A percentile compares a stretch with the other conserved stretches of the same genome.
Evolutionary conservation across 192 early-diverging fungal species (phyloP).

Genomic region (Backusella luteola): DNA sequence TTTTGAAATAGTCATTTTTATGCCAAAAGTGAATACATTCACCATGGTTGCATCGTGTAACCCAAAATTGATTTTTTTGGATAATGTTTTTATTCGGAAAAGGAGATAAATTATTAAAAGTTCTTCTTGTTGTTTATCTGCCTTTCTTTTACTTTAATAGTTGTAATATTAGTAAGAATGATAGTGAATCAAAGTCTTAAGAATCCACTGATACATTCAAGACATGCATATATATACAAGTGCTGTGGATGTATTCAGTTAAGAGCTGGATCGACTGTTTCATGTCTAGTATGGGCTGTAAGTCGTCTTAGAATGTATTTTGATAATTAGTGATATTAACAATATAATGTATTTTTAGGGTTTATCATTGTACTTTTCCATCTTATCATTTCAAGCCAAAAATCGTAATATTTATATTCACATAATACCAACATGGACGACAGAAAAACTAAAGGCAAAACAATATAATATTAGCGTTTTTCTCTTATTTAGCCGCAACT

Average conservation of each 20-base stretch:
- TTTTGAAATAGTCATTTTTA: too few relatives aligned
- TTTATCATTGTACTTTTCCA: slow-evolving; percentile 32
- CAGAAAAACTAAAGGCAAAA: neutral
- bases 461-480: slow-evolving; percentile 11
- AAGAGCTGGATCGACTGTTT: neutral
- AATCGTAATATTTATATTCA: slow-evolving; percentile 21
- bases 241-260: slow-evolving; percentile 22
- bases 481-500: neutral
- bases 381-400: slow-evolving; percentile 28
- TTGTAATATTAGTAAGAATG: neutral
- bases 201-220: neutral
- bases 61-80: neutral
- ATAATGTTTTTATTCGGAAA: neutral
- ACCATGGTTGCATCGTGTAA: too few relatives aligned
- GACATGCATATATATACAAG: neutral
- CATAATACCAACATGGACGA: neutral
- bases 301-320: neutral
- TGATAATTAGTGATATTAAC: neutral
- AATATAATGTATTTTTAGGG: slow-evolving; percentile 12
- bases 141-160: neutral
- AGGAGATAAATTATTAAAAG: neutral
- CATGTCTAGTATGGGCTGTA: slow-evolving; percentile 21
- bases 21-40: too few relatives aligned
- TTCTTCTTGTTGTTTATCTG: neutral
- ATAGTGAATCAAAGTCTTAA: neutral